Conservation (phyloP, 2,329 filamentous ascomycete species). For the Neonectria magnoliae region DNA sequence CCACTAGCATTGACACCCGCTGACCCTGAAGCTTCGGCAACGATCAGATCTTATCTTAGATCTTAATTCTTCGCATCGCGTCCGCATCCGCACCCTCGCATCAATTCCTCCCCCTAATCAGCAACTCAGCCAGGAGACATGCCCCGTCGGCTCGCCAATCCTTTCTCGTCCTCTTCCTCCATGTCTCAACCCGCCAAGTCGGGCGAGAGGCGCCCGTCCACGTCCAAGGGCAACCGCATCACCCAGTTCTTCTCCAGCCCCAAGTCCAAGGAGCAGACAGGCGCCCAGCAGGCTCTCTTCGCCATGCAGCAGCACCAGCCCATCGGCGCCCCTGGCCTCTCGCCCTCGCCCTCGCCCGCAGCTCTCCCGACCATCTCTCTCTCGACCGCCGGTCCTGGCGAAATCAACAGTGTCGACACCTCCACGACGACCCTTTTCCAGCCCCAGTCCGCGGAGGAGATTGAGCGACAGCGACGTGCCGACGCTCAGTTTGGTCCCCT, state of each 20-base stretch:
- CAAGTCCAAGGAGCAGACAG: conserved; percentile 72
- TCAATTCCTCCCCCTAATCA: conserved; percentile 5
- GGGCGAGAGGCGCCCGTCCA: conserved; percentile 67
- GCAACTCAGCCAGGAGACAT: conserved; percentile 54
- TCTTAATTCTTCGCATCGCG: not conserved
- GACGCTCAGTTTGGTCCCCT: conserved; percentile 94
- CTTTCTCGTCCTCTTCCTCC: conserved; percentile 63
- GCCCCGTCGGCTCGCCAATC: conserved; percentile 69
- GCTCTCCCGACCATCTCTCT: conserved; percentile 91
- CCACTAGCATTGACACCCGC: conserved; percentile 17
- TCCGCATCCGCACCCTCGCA: not conserved
- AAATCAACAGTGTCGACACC: conserved; percentile 76
- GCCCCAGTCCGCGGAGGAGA: conserved; percentile 86
- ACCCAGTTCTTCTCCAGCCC: conserved; percentile 84
- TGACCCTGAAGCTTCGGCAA: conserved; percentile 20
- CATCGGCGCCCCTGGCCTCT: conserved; percentile 67
- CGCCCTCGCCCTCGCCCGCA: conserved; percentile 74
- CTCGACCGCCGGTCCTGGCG: conserved; percentile 82
- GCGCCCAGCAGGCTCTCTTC: conserved; percentile 74
- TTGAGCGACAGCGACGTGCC: conserved; percentile 76
- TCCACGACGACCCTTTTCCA: conserved; percentile 84
- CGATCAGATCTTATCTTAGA: conserved; percentile 18
- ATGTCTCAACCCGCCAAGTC: conserved; percentile 60
- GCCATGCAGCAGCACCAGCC: conserved; percentile 68
- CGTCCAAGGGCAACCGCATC: conserved; percentile 79